These are phyloP conservation scores for Cylindrotheca fusiformis DNA, from an alignment of 108 stramenopile genomes.

Conservation along the genomic window DNA sequence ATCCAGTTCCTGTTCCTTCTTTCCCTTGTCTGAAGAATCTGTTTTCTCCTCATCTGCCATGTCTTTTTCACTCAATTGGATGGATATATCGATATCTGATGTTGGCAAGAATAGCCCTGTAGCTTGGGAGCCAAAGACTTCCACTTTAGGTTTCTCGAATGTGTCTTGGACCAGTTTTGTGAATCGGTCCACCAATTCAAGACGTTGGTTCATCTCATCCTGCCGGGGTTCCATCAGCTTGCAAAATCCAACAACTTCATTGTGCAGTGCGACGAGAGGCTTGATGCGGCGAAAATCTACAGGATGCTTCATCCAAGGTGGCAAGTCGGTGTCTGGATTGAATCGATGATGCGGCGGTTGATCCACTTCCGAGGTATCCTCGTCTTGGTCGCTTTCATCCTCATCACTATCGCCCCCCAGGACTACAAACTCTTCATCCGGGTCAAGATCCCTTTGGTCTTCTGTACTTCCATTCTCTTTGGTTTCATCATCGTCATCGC, in stretches of 20 bases:
- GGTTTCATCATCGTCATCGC: not conserved
- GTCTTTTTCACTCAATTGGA: constrained; percentile 25
- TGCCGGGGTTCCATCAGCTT: constrained; percentile 77
- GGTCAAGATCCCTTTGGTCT: too few relatives aligned
- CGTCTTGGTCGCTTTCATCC: constrained; percentile 10
- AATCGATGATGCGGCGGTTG: not conserved
- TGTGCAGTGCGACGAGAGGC: constrained; percentile 84
- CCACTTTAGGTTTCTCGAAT: constrained; percentile 50
- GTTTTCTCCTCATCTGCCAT: constrained; percentile 10
- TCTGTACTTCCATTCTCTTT: too few relatives aligned
- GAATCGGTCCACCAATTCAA: constrained; percentile 50
- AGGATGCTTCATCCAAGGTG: constrained; percentile 51
- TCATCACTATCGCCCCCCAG: not conserved
- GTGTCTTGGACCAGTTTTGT: constrained; percentile 33
- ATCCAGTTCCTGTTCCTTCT: constrained; percentile 18
- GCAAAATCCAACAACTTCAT: constrained; percentile 94
- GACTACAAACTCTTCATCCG: constrained; percentile 16
- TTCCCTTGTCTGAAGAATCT: constrained; percentile 34
- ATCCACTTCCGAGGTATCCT: not conserved
- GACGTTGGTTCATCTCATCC: constrained; percentile 61
- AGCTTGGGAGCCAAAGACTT: constrained; percentile 92
- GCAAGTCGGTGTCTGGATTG: constrained; percentile 18
- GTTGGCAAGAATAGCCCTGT: constrained; percentile 86
- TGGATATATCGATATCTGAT: constrained; percentile 84
- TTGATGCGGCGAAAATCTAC: constrained; percentile 27